A percentile compares a stretch with the other conserved stretches of the same genome.
phyloP scores from a whole-genome alignment of 139 green algal genomes.

The Chlorella sp. region DNA sequence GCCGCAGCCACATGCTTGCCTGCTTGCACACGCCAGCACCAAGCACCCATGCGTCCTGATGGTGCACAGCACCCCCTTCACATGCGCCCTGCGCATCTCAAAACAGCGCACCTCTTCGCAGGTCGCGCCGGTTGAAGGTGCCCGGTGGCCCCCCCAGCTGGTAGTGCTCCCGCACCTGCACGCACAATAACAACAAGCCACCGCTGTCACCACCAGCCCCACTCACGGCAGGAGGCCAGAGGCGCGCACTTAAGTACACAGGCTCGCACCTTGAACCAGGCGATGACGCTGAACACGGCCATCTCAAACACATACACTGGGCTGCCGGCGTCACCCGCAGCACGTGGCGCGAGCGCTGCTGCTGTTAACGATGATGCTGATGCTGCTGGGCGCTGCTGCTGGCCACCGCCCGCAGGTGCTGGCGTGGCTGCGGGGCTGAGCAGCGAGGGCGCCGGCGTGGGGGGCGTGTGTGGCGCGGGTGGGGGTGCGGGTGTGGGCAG shows the following conservation, averaged over 20 bases:
- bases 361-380: too few species aligned
- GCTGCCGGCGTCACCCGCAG: too few species aligned
- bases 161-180: slow-evolving; percentile 6
- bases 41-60: not conserved
- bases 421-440: not conserved
- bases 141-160: not conserved
- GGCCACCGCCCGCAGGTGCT: too few species aligned
- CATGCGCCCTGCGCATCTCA: too few species aligned
- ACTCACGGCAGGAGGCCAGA: too few species aligned
- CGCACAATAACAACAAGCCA: too few species aligned
- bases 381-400: too few species aligned
- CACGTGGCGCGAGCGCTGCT: too few species aligned
- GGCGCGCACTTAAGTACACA: too few species aligned
- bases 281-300: slow-evolving; percentile 6
- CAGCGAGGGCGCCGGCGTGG: too few species aligned
- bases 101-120: slow-evolving; percentile 1
- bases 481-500: not conserved
- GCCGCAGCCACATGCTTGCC: not conserved
- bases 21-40: not conserved
- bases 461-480: too few species aligned
- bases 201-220: too few species aligned
- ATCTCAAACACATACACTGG: slow-evolving; percentile 11
- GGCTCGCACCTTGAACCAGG: slow-evolving; percentile 12
- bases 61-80: not conserved
- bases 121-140: not conserved